Percentiles rank a stretch among this genome's conserved stretches.
phyloP scores from a whole-genome alignment of 129 eudicot species.

The Flaveria robusta region DNA sequence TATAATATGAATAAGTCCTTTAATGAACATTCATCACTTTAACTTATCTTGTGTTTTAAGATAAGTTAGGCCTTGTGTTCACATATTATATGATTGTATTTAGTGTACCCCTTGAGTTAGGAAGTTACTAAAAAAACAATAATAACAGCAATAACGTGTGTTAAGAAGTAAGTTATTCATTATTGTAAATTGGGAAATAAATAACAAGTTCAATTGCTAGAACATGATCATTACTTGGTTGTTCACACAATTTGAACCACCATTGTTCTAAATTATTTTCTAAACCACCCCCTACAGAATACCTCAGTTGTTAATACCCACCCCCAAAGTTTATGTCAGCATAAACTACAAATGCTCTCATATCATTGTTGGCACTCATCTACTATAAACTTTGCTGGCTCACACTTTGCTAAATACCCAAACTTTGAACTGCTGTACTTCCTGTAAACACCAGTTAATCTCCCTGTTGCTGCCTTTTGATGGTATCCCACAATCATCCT shows the following conservation, averaged over 20 bases:
- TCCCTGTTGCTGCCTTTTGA: slow-evolving; percentile 74
- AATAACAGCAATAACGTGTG: no score
- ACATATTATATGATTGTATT: no score
- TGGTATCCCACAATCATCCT: slow-evolving; percentile 63
- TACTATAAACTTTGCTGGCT: slow-evolving; percentile 63
- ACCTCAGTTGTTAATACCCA: slow-evolving; percentile 30
- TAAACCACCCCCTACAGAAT: slow-evolving; percentile 32
- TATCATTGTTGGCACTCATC: slow-evolving; percentile 22
- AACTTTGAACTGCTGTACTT: slow-evolving; percentile 74
- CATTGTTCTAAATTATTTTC: slow-evolving; percentile 35
- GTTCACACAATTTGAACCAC: slow-evolving; percentile 46
- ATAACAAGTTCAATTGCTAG: slow-evolving; percentile 34
- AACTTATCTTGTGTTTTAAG: no score
- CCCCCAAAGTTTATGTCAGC: slow-evolving; percentile 31
- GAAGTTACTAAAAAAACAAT: no score
- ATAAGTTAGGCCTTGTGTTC: no score
- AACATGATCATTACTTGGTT: slow-evolving; percentile 39
- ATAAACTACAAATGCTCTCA: slow-evolving; percentile 19
- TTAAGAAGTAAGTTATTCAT: slow-evolving; percentile 7
- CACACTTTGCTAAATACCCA: slow-evolving; percentile 75
- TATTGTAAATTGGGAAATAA: slow-evolving; percentile 37
- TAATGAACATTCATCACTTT: no score
- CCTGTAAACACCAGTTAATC: slow-evolving; percentile 77
- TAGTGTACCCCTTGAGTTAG: no score
- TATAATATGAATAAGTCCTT: no score